A percentile compares a stretch with the other conserved stretches of the same genome.
Conservation (phyloP, 164 flowering plant species). For the Berberis thunbergii region DNA sequence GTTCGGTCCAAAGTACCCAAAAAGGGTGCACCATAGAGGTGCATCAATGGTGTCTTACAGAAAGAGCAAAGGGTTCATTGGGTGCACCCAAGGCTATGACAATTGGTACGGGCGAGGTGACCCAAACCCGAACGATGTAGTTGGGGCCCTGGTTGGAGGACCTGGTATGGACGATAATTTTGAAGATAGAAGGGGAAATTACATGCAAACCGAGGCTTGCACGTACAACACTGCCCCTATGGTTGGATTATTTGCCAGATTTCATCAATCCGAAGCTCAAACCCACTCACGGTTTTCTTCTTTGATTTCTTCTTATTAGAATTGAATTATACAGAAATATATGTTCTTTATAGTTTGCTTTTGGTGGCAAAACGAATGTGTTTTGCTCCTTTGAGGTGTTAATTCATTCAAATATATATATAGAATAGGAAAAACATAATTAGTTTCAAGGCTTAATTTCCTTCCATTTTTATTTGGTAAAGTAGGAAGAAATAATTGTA, state of each 20-base stretch:
- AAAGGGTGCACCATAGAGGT: conserved; percentile 90
- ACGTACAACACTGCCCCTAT: conserved; percentile 94
- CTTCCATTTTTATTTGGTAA: too few relatives aligned
- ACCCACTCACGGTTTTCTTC: background rate
- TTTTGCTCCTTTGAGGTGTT: background rate
- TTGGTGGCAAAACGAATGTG: background rate
- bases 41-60: conserved; percentile 71
- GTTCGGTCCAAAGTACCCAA: conserved; percentile 60
- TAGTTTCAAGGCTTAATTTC: background rate
- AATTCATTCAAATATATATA: too few relatives aligned
- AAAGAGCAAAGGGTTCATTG: conserved; percentile 69
- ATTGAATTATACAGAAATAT: background rate
- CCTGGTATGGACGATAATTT: conserved; percentile 68
- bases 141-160: conserved; percentile 93
- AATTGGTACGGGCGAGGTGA: conserved; percentile 60
- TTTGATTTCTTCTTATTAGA: conserved; percentile 16
- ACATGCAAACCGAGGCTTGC: conserved; percentile 95
- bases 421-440: background rate
- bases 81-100: conserved; percentile 98
- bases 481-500: too few relatives aligned
- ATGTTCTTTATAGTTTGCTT: background rate
- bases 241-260: conserved; percentile 77
- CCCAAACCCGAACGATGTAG: conserved; percentile 67
- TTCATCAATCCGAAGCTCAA: conserved; percentile 26
- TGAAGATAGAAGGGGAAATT: conserved; percentile 57